Base-by-base conservation (phyloP, 148 eudicot species). In the Rhododendron kiyosumense region DNA sequence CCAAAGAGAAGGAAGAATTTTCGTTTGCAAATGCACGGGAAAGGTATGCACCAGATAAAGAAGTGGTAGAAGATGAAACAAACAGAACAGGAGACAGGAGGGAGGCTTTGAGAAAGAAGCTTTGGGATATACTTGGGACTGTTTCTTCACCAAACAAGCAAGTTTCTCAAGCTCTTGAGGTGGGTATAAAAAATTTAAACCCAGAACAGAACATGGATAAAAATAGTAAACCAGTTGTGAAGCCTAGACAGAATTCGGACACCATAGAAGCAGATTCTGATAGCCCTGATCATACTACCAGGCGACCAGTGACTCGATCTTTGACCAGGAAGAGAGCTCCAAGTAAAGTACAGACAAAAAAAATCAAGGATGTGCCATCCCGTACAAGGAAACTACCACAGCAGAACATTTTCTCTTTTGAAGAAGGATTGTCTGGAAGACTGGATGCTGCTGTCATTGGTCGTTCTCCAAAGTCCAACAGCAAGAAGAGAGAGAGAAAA, bases 261-360 rank as follows among this genome's bases (percentile, higher is more conserved):
- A 90, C 96, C 71, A 95, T 94, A 82, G 98, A 97, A 89, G 90
- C 91, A 89, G 96, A 93, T 91, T 92, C 99, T 22, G 94, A 94
- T 84, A 87, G 85, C 84, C 91, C 86, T 67, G 89, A 79, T 78
- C 74, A 78, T 76, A 71, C 87, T 57, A 61, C 86, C 15, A 93
- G 59, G 88, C 90, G 91, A 88, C 95, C 93, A 41, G 83, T 93
- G 83, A 93, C 95, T 83, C 92, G 92, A 84, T 93, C 94, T 84
- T 88, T 78, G 89, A 67, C 91, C 79, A 85, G 88, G 77, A 92
- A 87, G 84, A 92, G 85, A 89, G 89, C 89, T 84, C 85, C 91
- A 85, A 79, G 90, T 88, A 89, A 63, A 84, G 84, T 73, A 41
- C 86, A 46, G 34, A 69, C 81, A 54, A 84, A 63, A 59, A 88